Conservation (phyloP, 257 asterid genomes). For the Plantago ovata region DNA sequence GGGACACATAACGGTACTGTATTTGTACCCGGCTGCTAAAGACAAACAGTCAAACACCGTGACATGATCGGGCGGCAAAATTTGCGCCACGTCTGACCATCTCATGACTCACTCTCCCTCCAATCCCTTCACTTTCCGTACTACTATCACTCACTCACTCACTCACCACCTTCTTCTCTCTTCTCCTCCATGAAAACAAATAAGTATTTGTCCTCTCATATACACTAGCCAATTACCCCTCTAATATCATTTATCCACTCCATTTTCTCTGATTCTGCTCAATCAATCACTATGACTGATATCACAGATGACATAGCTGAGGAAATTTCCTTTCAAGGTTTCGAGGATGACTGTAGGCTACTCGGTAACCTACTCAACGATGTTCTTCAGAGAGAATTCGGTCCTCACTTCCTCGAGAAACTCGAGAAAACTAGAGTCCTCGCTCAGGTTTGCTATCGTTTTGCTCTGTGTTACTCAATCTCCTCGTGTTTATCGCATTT, state of each 20-base stretch:
- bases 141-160: neutral
- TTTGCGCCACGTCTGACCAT: conserved; percentile 40
- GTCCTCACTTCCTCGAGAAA: conserved; percentile 68
- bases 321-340: conserved; percentile 86
- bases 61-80: conserved; percentile 16
- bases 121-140: conserved; percentile 24
- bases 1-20: no score
- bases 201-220: no score
- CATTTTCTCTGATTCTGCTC: neutral
- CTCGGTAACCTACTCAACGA: conserved; percentile 82
- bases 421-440: conserved; percentile 75
- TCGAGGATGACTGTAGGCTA: conserved; percentile 82
- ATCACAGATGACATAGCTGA: conserved; percentile 92
- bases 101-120: conserved; percentile 15
- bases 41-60: conserved; percentile 22
- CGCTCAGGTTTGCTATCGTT: conserved; percentile 54
- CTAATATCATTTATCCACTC: neutral
- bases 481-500: neutral
- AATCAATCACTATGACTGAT: conserved; percentile 47
- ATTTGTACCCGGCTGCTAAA: no score
- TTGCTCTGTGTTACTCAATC: neutral
- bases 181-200: no score
- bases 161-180: neutral
- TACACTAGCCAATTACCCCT: neutral
- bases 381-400: conserved; percentile 82